Base-by-base conservation (phyloP, 345 rosid species). In the Geranium brycei region DNA sequence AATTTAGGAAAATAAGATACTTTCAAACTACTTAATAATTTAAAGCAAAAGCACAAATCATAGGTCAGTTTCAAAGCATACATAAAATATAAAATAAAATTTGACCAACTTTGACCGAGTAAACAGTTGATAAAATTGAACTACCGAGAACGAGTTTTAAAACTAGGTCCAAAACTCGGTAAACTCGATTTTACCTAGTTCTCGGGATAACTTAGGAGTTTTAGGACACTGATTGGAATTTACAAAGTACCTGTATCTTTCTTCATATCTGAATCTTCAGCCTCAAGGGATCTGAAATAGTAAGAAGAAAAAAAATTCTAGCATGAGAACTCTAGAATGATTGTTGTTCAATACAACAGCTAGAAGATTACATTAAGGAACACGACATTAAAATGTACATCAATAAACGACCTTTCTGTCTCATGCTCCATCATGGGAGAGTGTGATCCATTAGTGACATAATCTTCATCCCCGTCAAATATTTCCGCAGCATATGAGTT, bases 401-500 rank as follows among this genome's bases (percentile, higher is more conserved):
- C 40, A n/a, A 74, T 13, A 58, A 58, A 64, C 57, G 63, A 88
- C 95, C 90, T 82, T 62, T 74, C 82, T 2, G 68, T 65, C 65
- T 62, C 67, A 59, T 62, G 14, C 63, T 64, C 66, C 31, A 30
- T 32, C 63, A 62, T 57, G 13, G 75, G 73, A 71, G 77, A 75
- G 59, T 15, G 57, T 15, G 64, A 64, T 31, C 77, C 78, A 23
- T 80, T 79, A 58, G 60, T 65, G 16, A 62, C 41, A 17, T 60
- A 69, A 63, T 65, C 73, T 63, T 67, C 78, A 63, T 71, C 69
- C 23, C 71, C 78, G 66, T 76, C 76, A 57, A 93, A 93, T 51
- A 80, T 71, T 73, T 85, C 92, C 74, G 80, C 82, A 32, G 97
- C 84, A 77, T 83, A 90, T 31, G 83, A 79, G 58, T 79, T 81